phyloP scores from a whole-genome alignment of 768 basidiomycete species.

The Boletus rubroflammeus region DNA sequence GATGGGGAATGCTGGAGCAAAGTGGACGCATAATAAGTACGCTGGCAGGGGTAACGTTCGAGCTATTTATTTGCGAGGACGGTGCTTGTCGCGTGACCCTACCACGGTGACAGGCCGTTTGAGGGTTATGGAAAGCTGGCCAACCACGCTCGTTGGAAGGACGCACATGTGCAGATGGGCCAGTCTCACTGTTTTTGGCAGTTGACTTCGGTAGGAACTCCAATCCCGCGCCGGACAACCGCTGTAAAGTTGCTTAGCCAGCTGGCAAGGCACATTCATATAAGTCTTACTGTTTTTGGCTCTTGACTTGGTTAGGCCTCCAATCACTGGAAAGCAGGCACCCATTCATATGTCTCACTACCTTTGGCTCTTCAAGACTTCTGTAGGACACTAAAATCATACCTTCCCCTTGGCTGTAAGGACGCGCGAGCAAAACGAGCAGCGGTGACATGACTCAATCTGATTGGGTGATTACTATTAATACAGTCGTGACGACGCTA shows the following conservation, averaged over 20 bases:
- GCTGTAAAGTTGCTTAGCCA: too few species aligned
- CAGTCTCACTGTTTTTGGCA: background rate
- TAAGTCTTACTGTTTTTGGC: too few species aligned
- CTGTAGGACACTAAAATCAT: too few species aligned
- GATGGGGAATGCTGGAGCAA: background rate
- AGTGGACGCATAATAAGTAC: background rate
- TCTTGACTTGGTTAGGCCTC: too few species aligned
- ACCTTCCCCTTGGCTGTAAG: too few species aligned
- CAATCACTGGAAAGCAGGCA: background rate
- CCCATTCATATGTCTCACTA: background rate
- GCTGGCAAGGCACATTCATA: too few species aligned
- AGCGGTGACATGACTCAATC: too few species aligned
- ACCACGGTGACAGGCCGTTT: background rate
- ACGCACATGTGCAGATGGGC: background rate
- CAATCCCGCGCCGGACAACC: background rate
- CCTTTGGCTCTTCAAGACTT: too few species aligned
- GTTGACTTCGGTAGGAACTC: background rate
- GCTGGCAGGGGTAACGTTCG: background rate
- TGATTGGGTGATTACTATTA: too few species aligned
- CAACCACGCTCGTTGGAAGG: background rate
- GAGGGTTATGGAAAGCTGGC: background rate
- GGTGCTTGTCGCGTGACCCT: background rate
- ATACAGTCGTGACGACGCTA: too few species aligned
- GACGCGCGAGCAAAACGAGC: too few species aligned
- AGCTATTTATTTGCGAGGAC: background rate